Conservation (phyloP, 306 rosid species). For the Trifolium fragiferum region DNA sequence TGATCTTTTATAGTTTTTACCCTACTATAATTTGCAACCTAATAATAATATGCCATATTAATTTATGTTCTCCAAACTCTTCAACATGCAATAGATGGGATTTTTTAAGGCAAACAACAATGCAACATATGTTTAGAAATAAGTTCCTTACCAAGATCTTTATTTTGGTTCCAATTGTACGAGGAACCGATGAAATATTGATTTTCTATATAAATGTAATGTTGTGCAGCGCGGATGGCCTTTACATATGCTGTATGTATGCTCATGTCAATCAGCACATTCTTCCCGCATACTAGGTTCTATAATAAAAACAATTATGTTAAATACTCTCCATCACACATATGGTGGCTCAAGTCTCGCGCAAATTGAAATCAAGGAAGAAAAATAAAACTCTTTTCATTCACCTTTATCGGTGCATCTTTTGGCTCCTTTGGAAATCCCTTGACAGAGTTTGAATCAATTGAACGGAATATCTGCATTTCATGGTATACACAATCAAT, state of each 20-base stretch:
- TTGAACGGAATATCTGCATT: conserved; percentile 90
- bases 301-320: conserved; percentile 47
- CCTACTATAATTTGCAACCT: too few relatives aligned
- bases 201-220: conserved; percentile 90
- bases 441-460: conserved; percentile 90
- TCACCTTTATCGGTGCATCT: conserved; percentile 75
- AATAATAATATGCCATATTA: not conserved
- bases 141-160: conserved; percentile 68
- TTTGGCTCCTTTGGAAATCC: conserved; percentile 86
- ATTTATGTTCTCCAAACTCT: conserved; percentile 8
- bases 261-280: conserved; percentile 98
- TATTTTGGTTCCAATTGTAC: conserved; percentile 78
- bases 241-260: conserved; percentile 93
- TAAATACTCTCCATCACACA: conserved; percentile 35
- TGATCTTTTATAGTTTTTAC: too few relatives aligned
- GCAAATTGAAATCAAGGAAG: conserved; percentile 22
- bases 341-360: conserved; percentile 7
- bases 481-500: conserved; percentile 36
- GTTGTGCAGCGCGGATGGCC: conserved; percentile 98
- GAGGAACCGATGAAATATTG: conserved; percentile 97
- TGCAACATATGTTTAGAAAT: conserved; percentile 19
- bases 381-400: conserved; percentile 38
- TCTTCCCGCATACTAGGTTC: conserved; percentile 94
- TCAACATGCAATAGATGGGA: conserved; percentile 21
- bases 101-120: conserved; percentile 35